Evolutionary conservation across 1,284 basidiomycete genomes (phyloP), one percentile per base, ranked within the genome.

Genomic region (Melanopsichium pennsylvanicum): DNA sequence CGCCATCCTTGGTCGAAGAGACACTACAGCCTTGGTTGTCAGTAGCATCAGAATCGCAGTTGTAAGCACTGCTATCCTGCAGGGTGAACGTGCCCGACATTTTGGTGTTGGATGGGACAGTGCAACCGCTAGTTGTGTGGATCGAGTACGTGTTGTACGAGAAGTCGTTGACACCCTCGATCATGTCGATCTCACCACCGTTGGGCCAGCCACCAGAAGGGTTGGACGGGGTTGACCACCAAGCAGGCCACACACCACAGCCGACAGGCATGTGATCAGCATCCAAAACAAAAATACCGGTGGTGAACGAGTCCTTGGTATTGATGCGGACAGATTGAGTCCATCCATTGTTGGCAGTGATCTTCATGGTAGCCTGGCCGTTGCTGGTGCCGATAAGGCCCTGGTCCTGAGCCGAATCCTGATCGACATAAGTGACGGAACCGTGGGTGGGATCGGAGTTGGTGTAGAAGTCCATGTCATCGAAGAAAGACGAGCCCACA

Each of bases 11-110:
- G 67, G 76, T 33, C 68, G 85, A 70, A 21, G 82, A 74, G 19
- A 90, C 88, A n/a, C 87, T 86, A 68, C 89, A 91, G 0, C 88
- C 88, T 0, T 85, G 79, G 70, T 90, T 90, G 72, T 70, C 83
- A 70, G 86, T 86, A 25, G 82, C 72, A 21, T 84, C 83, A 4
- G 84, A 82, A 57, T 88, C 84, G 73, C 90, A 91, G 70, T 88
- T 82, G 23, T 81, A 83, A 6, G 75, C 74, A 81, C 83, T 37
- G 36, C 13, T 32, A 34, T 38, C 48, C 23, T 47, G 38, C 5
- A 60, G 40, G 10, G 67, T 57, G 16, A 70, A 64, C 43, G 60
- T 68, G 42, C 61, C 68, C 18, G 49, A 48, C 67, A 67, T 67
- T 23, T 56, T 42, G 38, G 41, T 31, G 4, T 52, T 56, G 38